Evolutionary conservation across 345 rosid species (phyloP), one percentile per base, ranked within the genome.

Genomic region (Lumnitzera littorea): DNA sequence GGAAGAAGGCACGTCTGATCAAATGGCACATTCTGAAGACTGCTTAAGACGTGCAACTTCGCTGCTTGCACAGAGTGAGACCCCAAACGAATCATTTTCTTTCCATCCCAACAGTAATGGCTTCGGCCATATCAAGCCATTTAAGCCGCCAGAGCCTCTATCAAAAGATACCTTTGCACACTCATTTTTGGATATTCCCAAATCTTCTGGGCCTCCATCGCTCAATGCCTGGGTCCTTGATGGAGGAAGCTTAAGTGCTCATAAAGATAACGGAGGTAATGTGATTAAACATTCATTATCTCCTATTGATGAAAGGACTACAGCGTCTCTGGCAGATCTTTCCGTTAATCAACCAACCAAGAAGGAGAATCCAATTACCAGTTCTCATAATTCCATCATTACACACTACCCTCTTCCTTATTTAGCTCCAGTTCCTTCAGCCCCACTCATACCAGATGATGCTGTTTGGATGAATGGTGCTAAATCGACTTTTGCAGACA

Each of bases 391-490:
- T 61, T 67, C 74, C 41, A 17, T 47, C 23, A 72, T 67, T 48
- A 62, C 59, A 47, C 60, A 67, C 58, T 62, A 58, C 62, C 56
- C 74, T 52, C 76, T 82, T 61, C 55, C 59, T 1, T 89, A 91
- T 76, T 70, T 83, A 46, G 73, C 84, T 54, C 90, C 90, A 29
- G 55, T 67, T 29, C 98, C 98, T 50, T 87, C 97, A 61, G 97
- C 98, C 16, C 98, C 98, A 11, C 76, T 85, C 54, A 77, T 94
- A 58, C 96, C 99, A 41, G 96, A 89, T 53, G 76, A 84, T 70
- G 94, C 83, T 48, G 60, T 71, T 63, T 87, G 91, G 92, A 71
- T 72, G 52, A 74, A 59, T 61, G 78, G 76, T 62, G 50, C 43
- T 14, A 64, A 63, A n/a, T 59, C 82, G 12, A 61, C 60, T 24